Conservation (phyloP, 2,329 filamentous ascomycete genomes). For the Colletotrichum lentis region DNA sequence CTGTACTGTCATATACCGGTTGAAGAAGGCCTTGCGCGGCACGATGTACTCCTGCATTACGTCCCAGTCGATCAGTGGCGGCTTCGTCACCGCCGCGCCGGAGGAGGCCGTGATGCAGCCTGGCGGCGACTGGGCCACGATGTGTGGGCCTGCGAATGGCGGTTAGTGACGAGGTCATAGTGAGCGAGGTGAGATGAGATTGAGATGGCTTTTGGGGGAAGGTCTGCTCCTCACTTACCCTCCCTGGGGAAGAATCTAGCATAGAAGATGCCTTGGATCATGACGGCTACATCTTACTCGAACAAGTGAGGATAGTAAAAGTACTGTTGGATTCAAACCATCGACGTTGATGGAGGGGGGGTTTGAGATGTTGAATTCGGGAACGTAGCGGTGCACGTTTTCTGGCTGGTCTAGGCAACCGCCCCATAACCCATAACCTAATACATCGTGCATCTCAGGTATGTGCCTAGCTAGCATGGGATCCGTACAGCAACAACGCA, state of each 20-base stretch:
- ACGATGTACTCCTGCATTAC: conserved; percentile 93
- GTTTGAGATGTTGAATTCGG: not conserved
- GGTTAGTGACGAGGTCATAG: not conserved
- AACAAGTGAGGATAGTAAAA: not conserved
- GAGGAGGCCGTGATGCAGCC: conserved; percentile 65
- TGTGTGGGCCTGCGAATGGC: conserved; percentile 62
- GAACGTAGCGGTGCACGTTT: conserved; percentile 13
- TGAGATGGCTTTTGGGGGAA: not conserved
- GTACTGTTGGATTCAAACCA: not conserved
- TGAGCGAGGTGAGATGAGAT: not conserved
- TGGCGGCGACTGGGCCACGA: conserved; percentile 69
- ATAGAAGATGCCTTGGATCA: conserved; percentile 77
- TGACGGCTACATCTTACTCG: conserved; percentile 45
- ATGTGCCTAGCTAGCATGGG: not conserved
- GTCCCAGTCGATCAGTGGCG: conserved; percentile 82
- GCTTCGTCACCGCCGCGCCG: conserved; percentile 54
- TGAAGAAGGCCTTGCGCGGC: conserved; percentile 93
- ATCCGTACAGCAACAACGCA: not conserved
- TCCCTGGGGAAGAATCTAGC: conserved; percentile 73
- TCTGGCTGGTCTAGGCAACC: not conserved
- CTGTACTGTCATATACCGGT: conserved; percentile 83
- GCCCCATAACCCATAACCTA: conserved; percentile 22
- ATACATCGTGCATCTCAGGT: not conserved
- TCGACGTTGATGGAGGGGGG: not conserved
- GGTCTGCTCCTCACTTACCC: conserved; percentile 52